These are phyloP conservation scores for Aspergillus bombycis DNA, from an alignment of 2,329 filamentous ascomycete genomes.

Conservation along the genomic window DNA sequence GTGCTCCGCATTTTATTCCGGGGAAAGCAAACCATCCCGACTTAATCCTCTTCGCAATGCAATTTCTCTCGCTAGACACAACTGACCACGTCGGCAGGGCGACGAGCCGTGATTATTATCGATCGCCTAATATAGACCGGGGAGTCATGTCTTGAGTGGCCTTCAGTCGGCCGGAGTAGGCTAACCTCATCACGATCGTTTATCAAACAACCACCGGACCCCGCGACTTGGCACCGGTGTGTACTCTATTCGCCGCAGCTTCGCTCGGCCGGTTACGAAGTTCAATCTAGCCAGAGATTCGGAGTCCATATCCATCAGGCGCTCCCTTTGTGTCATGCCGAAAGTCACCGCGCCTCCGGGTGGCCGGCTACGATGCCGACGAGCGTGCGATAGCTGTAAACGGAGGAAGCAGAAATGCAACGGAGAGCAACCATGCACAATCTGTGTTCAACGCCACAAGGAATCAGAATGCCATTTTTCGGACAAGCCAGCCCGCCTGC, in stretches of 20 bases:
- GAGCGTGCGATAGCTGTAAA: slow-evolving; percentile 52
- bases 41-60: neutral
- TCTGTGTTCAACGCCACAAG: slow-evolving; percentile 50
- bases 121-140: neutral
- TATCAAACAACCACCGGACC: neutral
- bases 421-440: slow-evolving; percentile 54
- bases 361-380: slow-evolving; percentile 38
- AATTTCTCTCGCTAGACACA: neutral
- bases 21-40: neutral
- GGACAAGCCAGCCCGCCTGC: slow-evolving; percentile 37
- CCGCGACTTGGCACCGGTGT: neutral
- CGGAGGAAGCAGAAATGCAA: slow-evolving; percentile 57
- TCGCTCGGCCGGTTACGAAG: neutral
- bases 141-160: neutral
- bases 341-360: slow-evolving; percentile 34
- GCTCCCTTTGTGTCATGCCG: slow-evolving; percentile 27
- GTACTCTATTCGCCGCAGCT: neutral
- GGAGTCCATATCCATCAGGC: neutral
- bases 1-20: slow-evolving; percentile 2
- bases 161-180: neutral
- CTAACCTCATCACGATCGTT: neutral
- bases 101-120: too few species aligned
- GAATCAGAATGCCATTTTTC: slow-evolving; percentile 47
- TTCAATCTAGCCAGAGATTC: neutral
- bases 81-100: neutral